phyloP scores from a whole-genome alignment of 306 rosid species.

The Prosopis cineraria region DNA sequence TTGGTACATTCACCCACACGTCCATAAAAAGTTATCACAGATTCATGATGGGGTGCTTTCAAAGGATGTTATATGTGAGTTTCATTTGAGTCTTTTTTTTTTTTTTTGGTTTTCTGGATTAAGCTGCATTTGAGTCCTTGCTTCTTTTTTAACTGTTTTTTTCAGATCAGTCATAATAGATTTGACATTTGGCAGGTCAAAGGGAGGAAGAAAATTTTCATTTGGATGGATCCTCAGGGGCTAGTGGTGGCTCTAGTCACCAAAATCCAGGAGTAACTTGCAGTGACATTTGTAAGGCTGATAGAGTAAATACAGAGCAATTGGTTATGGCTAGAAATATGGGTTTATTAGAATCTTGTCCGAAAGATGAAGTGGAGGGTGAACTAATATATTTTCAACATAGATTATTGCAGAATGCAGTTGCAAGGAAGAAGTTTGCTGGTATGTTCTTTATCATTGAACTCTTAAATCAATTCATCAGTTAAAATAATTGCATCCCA shows the following conservation, averaged over 20 bases:
- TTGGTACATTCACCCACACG: constrained; percentile 65
- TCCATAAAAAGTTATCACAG: constrained; percentile 50
- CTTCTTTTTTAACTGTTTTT: background rate
- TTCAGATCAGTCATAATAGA: constrained; percentile 36
- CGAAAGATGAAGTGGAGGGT: constrained; percentile 90
- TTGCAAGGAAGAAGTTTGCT: constrained; percentile 57
- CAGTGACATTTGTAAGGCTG: constrained; percentile 47
- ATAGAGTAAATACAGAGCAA: constrained; percentile 48
- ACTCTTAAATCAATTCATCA: constrained; percentile 19
- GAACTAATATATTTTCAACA: constrained; percentile 79
- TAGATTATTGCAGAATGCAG: constrained; percentile 66
- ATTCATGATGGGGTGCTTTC: constrained; percentile 47
- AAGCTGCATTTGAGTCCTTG: constrained; percentile 38
- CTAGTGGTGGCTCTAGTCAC: constrained; percentile 55
- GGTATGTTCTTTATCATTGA: constrained; percentile 48
- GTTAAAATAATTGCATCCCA: background rate
- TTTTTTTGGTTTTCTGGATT: no score
- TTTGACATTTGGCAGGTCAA: constrained; percentile 52
- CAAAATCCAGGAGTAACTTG: constrained; percentile 46
- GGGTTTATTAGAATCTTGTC: constrained; percentile 54
- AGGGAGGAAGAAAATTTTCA: constrained; percentile 43
- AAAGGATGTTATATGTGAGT: constrained; percentile 44
- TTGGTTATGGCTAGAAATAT: constrained; percentile 47
- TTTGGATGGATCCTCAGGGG: constrained; percentile 47
- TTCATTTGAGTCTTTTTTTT: constrained; percentile 35